Percentiles rank a stretch among this genome's conserved stretches.
phyloP scores from a whole-genome alignment of 139 green algal genomes.

The Yamagishiella unicocca region DNA sequence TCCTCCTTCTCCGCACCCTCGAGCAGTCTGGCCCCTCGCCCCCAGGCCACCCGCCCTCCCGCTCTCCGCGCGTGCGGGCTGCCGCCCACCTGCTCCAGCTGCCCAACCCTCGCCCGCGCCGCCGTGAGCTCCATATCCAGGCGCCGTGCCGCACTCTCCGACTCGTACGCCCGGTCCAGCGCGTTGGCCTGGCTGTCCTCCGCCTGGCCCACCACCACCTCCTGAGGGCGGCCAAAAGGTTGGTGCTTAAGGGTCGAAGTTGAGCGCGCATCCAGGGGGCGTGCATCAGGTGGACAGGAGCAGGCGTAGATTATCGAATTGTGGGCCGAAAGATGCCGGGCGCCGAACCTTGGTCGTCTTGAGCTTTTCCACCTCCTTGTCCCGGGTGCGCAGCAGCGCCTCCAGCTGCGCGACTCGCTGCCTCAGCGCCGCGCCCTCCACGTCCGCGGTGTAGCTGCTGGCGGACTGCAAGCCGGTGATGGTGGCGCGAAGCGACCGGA shows the following conservation, averaged over 20 bases:
- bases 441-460: slow-evolving; percentile 1
- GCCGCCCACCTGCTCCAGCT: slow-evolving; percentile 50
- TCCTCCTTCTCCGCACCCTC: too few relatives aligned
- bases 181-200: slow-evolving; percentile 41
- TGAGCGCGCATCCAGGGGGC: not conserved
- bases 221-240: too few relatives aligned
- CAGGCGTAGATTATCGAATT: not conserved
- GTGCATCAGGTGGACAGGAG: too few relatives aligned
- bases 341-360: slow-evolving; percentile 15
- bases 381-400: slow-evolving; percentile 14
- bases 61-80: too few relatives aligned
- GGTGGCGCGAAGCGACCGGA: slow-evolving; percentile 19
- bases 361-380: slow-evolving; percentile 50
- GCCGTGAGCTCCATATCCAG: slow-evolving; percentile 15
- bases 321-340: too few relatives aligned
- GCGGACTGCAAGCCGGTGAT: slow-evolving; percentile 38
- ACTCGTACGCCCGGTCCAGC: slow-evolving; percentile 49
- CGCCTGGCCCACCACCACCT: slow-evolving; percentile 6
- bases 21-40: too few relatives aligned
- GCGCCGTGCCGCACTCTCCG: slow-evolving; percentile 16
- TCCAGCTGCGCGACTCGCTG: slow-evolving; percentile 27
- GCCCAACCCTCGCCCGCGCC: not conserved
- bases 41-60: too few relatives aligned
- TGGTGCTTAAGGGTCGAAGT: too few relatives aligned
- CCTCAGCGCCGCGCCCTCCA: not conserved